A percentile compares a stretch with the other conserved stretches of the same genome.
phyloP scores from a whole-genome alignment of 2,329 filamentous ascomycete genomes.

The Alternaria longipes region DNA sequence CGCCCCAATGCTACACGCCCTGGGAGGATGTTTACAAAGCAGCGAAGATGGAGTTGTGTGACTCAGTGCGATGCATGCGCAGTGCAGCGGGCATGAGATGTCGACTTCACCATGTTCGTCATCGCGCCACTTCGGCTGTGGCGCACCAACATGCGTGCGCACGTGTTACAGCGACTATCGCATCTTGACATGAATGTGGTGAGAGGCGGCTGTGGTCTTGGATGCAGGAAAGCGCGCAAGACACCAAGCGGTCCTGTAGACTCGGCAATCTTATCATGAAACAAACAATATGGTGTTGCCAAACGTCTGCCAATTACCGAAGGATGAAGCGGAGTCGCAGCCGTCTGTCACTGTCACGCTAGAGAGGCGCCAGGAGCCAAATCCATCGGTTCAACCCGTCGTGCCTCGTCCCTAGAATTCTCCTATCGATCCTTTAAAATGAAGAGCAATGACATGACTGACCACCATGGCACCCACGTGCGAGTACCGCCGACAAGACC shows the following conservation, averaged over 20 bases:
- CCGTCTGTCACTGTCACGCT: conserved; percentile 6
- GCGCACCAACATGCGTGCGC: conserved; percentile 1
- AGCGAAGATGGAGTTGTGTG: conserved; percentile 6
- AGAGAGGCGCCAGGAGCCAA: background rate
- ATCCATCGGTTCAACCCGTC: background rate
- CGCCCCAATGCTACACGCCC: background rate
- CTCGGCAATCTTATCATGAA: background rate
- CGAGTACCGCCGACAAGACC: background rate
- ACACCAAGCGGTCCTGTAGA: background rate
- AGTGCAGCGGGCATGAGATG: background rate
- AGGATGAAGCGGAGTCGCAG: background rate
- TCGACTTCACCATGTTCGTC: background rate
- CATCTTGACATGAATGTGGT: background rate
- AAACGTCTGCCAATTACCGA: background rate
- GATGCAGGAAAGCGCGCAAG: background rate
- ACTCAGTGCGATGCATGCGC: conserved; percentile 10
- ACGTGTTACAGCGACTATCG: conserved; percentile 2
- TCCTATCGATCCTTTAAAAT: background rate
- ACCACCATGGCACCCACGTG: background rate
- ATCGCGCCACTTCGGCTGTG: conserved; percentile 17
- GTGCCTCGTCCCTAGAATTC: background rate
- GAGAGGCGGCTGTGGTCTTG: background rate
- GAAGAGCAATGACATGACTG: background rate
- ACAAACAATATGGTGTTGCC: background rate
- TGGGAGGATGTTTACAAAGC: conserved; percentile 5